Percentiles rank a stretch among this genome's conserved stretches.
phyloP scores from a whole-genome alignment of 805 yeast genomes.

The Myxozyma vanderwaltii region DNA sequence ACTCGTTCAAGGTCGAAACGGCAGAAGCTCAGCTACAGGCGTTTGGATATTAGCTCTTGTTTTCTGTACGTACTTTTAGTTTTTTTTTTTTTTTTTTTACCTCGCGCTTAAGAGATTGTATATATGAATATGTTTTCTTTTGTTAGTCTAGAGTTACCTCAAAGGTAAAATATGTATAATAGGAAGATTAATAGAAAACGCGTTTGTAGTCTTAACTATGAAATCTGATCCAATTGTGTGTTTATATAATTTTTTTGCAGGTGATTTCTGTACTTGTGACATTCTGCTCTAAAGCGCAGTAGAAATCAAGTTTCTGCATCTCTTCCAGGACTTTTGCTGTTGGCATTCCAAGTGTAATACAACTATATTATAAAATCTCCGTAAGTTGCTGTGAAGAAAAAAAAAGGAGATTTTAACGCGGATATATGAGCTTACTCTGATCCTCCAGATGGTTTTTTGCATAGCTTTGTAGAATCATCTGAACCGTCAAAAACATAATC shows the following conservation, averaged over 20 bases:
- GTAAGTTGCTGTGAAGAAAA: no score
- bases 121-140: no score
- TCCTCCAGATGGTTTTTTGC: conserved; percentile 13
- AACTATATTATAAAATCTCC: conserved; percentile 1
- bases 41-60: conserved; percentile 12
- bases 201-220: no score
- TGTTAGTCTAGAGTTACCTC: neutral
- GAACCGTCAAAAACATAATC: conserved; percentile 22
- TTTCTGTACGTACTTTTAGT: no score
- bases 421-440: conserved; percentile 9
- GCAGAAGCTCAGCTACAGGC: conserved; percentile 29
- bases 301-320: conserved; percentile 31
- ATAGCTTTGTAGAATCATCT: conserved; percentile 14
- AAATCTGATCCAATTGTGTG: no score
- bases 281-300: conserved; percentile 25
- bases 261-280: conserved; percentile 25
- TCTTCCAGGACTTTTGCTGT: conserved; percentile 23
- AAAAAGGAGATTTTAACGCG: no score
- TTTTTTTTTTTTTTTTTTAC: no score
- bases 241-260: conserved; percentile 20
- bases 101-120: no score
- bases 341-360: conserved; percentile 20
- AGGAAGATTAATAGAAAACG: neutral
- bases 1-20: conserved; percentile 23
- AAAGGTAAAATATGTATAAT: conserved; percentile 1